Conservation (phyloP, 1,139 yeast species). For the Casaregolazyma suthepensis region DNA sequence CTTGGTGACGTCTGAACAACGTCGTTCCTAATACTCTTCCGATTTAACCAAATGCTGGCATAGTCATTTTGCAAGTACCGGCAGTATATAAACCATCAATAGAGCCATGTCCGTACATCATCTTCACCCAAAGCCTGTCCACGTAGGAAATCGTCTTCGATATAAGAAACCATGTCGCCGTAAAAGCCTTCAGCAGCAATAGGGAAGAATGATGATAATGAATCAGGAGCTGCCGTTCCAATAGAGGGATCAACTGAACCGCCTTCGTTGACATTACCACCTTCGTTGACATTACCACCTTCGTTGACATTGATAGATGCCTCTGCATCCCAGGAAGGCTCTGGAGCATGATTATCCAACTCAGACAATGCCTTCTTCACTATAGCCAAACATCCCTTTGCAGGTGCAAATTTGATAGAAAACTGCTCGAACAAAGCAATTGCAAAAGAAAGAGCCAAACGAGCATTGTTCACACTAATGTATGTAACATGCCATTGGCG, state of each 20-base stretch:
- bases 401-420: slow-evolving; percentile 17
- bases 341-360: background rate
- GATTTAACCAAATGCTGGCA: background rate
- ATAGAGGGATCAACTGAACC: background rate
- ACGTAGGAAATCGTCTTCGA: slow-evolving; percentile 13
- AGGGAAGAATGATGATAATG: slow-evolving; percentile 16
- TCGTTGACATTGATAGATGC: background rate
- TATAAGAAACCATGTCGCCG: slow-evolving; percentile 16
- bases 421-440: slow-evolving; percentile 15
- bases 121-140: background rate
- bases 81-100: background rate
- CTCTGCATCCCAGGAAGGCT: background rate
- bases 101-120: background rate
- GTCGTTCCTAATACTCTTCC: too few relatives aligned
- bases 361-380: slow-evolving; percentile 6
- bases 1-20: too few relatives aligned
- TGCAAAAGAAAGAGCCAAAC: slow-evolving; percentile 13
- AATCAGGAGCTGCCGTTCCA: slow-evolving; percentile 4
- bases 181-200: slow-evolving; percentile 17
- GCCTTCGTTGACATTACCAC: background rate
- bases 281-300: too few relatives aligned
- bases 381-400: slow-evolving; percentile 15
- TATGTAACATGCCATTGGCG: slow-evolving; percentile 12
- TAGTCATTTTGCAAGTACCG: background rate
- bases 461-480: slow-evolving; percentile 11